These are phyloP conservation scores for Ochromonas danica DNA, from an alignment of 108 stramenopile species.

Conservation along the genomic window DNA sequence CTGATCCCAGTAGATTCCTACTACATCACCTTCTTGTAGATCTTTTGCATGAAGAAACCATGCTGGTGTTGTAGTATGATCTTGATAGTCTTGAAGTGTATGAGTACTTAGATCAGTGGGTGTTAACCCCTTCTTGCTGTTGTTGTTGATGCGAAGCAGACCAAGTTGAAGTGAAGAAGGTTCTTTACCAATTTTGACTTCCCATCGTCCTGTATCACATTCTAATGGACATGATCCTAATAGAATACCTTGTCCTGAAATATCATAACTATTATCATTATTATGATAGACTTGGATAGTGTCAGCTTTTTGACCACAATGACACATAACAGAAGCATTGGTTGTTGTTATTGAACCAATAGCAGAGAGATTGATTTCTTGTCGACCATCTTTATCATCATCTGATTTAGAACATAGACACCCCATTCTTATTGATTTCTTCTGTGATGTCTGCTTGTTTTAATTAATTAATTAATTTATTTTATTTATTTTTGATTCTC, in stretches of 20 bases:
- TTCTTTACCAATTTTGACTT: slow-evolving; percentile 10
- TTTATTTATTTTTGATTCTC: too few relatives aligned
- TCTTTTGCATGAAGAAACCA: neutral
- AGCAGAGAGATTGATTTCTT: too few relatives aligned
- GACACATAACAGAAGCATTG: too few relatives aligned
- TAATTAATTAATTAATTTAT: too few relatives aligned
- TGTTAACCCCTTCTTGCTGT: neutral
- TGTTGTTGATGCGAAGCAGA: neutral
- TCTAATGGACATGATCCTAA: slow-evolving; percentile 32
- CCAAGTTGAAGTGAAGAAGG: neutral
- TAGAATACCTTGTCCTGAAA: neutral
- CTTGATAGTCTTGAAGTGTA: neutral
- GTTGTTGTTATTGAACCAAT: too few relatives aligned
- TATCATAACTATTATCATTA: too few relatives aligned
- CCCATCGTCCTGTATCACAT: slow-evolving; percentile 28
- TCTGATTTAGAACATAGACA: too few relatives aligned
- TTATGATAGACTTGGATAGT: too few relatives aligned
- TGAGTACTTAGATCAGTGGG: neutral
- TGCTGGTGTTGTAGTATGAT: neutral
- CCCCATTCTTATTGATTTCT: too few relatives aligned
- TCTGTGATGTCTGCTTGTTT: too few relatives aligned
- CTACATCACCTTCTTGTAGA: slow-evolving; percentile 22
- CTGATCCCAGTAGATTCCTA: slow-evolving; percentile 33
- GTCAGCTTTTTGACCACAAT: too few relatives aligned
- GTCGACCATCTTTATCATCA: too few relatives aligned